These are phyloP conservation scores for Claviceps fusiformis DNA, from an alignment of 2,329 filamentous ascomycete genomes.

Conservation along the genomic window DNA sequence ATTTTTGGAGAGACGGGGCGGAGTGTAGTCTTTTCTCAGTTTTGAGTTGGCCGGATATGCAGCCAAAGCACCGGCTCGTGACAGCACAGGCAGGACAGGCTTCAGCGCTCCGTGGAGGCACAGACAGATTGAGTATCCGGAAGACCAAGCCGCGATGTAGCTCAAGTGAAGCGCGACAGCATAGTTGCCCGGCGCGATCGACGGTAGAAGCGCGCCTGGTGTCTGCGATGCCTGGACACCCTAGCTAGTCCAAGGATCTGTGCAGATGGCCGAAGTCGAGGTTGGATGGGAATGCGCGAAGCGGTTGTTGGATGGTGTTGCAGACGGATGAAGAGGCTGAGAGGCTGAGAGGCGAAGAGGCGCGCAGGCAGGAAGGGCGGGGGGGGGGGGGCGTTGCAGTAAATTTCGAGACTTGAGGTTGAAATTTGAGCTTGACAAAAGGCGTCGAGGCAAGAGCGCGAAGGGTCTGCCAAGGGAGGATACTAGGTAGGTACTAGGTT, in stretches of 20 bases:
- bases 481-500: no score
- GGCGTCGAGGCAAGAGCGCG: no score
- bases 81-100: background rate
- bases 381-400: no score
- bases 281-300: background rate
- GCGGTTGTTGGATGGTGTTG: background rate
- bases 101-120: background rate
- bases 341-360: no score
- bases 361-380: no score
- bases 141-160: background rate
- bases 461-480: no score
- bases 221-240: background rate
- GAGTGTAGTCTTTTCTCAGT: background rate
- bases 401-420: background rate
- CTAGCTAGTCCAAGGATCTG: background rate
- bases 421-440: no score
- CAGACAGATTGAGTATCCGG: background rate
- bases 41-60: background rate
- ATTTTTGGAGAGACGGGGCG: background rate
- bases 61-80: background rate
- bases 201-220: background rate
- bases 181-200: slow-evolving; percentile 1
- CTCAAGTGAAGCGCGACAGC: background rate
- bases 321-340: background rate
- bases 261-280: no score